These are phyloP conservation scores for Ceratorhiza oryzae-sativae DNA, from an alignment of 1,284 basidiomycete species.

Conservation along the genomic window DNA sequence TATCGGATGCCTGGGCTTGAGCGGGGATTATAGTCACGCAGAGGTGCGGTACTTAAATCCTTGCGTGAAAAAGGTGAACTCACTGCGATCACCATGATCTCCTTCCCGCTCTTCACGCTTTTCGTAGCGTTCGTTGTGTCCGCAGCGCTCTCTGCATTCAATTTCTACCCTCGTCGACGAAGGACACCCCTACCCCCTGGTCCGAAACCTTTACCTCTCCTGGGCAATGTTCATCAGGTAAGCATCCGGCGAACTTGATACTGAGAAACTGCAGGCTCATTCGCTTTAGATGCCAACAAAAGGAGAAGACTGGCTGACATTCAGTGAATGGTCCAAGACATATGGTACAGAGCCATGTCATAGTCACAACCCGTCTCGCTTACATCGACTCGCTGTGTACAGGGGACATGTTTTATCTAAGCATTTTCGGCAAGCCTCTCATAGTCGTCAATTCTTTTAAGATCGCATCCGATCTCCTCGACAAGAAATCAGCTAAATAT, in stretches of 20 bases:
- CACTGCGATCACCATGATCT: conserved; percentile 8
- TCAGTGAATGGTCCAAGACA: conserved; percentile 32
- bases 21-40: not conserved
- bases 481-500: conserved; percentile 44
- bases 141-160: not conserved
- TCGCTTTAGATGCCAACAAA: conserved; percentile 22
- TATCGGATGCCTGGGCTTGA: not conserved
- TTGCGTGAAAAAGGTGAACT: not conserved
- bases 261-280: not conserved
- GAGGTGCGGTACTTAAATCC: not conserved
- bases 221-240: conserved; percentile 38
- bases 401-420: conserved; percentile 42
- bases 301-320: conserved; percentile 36
- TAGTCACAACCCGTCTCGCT: not conserved
- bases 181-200: conserved; percentile 10
- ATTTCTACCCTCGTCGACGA: not conserved
- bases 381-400: not conserved
- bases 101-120: not conserved
- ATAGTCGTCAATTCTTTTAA: conserved; percentile 43
- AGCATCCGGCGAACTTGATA: not conserved
- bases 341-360: not conserved
- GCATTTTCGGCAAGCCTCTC: conserved; percentile 40
- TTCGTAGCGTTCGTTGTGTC: not conserved
- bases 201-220: conserved; percentile 14
- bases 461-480: conserved; percentile 44